phyloP scores from a whole-genome alignment of 805 yeast species.

The Diddensiella transvaalensis region DNA sequence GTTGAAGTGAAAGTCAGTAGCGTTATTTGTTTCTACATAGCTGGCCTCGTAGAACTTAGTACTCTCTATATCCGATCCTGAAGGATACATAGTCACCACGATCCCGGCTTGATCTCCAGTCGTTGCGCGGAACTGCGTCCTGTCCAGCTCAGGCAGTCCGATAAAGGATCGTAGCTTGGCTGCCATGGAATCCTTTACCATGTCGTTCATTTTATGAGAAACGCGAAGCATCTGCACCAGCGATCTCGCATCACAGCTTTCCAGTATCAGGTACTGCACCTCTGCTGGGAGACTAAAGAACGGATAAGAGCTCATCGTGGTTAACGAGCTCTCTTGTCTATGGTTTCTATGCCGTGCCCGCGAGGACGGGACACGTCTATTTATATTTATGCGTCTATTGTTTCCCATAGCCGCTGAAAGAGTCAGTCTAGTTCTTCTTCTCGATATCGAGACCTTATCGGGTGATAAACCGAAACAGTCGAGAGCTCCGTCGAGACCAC shows the following conservation, averaged over 20 bases:
- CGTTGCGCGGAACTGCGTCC: not conserved
- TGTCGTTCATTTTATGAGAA: constrained; percentile 7
- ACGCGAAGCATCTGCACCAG: constrained; percentile 11
- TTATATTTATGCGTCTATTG: too few relatives aligned
- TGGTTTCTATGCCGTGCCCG: too few relatives aligned
- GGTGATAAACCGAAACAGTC: too few relatives aligned
- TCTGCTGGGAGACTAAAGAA: constrained; percentile 11
- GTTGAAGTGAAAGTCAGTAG: constrained; percentile 6
- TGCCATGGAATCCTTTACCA: constrained; percentile 13
- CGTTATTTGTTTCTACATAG: constrained; percentile 15
- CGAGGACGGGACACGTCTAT: too few relatives aligned
- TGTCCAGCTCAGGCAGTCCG: constrained; percentile 2
- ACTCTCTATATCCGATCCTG: not conserved
- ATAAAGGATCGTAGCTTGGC: constrained; percentile 5
- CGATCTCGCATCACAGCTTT: constrained; percentile 11
- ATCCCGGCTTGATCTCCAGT: constrained; percentile 1
- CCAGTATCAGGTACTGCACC: constrained; percentile 11
- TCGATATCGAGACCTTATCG: too few relatives aligned
- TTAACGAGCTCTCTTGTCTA: not conserved
- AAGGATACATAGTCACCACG: constrained; percentile 6
- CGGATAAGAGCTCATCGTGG: not conserved
- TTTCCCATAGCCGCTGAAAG: too few relatives aligned
- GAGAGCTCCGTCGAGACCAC: too few relatives aligned
- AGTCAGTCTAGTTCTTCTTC: too few relatives aligned
- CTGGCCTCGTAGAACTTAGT: constrained; percentile 8